These are phyloP conservation scores for Kockovaella imperatae DNA, from an alignment of 768 basidiomycete species.

Conservation along the genomic window DNA sequence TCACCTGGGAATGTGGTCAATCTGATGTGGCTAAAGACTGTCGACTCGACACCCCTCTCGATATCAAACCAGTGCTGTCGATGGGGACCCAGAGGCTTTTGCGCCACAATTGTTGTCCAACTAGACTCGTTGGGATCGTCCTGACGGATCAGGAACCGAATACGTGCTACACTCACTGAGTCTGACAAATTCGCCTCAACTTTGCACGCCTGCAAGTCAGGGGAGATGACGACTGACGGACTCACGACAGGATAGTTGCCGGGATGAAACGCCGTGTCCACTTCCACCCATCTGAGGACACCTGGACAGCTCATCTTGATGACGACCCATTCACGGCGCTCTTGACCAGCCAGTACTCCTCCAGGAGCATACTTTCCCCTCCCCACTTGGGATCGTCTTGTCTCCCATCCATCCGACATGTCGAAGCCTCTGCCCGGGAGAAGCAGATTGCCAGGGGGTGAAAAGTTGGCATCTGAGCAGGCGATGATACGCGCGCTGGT, in stretches of 20 bases:
- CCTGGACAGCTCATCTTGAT: slow-evolving; percentile 71
- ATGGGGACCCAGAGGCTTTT: slow-evolving; percentile 78
- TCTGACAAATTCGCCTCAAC: slow-evolving; percentile 24
- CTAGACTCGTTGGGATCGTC: slow-evolving; percentile 46
- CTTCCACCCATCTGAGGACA: slow-evolving; percentile 63
- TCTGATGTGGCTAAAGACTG: slow-evolving; percentile 70
- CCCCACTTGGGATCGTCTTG: slow-evolving; percentile 66
- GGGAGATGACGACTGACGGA: not conserved
- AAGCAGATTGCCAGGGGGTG: slow-evolving; percentile 80
- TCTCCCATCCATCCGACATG: slow-evolving; percentile 99
- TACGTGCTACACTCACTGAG: slow-evolving; percentile 2
- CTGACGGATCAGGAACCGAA: not conserved
- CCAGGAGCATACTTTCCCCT: slow-evolving; percentile 53
- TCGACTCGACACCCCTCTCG: slow-evolving; percentile 52
- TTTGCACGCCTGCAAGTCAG: slow-evolving; percentile 16
- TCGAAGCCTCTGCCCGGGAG: slow-evolving; percentile 78
- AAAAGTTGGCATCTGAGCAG: slow-evolving; percentile 92
- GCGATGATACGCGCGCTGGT: slow-evolving; percentile 76
- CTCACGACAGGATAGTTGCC: slow-evolving; percentile 75
- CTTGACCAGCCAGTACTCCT: slow-evolving; percentile 17
- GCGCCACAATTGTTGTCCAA: slow-evolving; percentile 69
- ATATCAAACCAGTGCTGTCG: slow-evolving; percentile 82
- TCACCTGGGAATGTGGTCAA: slow-evolving; percentile 65
- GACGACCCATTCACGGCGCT: slow-evolving; percentile 73
- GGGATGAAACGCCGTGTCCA: slow-evolving; percentile 92